Base-by-base conservation (phyloP, 1,139 yeast species). In the Hyphopichia buzzinii region DNA sequence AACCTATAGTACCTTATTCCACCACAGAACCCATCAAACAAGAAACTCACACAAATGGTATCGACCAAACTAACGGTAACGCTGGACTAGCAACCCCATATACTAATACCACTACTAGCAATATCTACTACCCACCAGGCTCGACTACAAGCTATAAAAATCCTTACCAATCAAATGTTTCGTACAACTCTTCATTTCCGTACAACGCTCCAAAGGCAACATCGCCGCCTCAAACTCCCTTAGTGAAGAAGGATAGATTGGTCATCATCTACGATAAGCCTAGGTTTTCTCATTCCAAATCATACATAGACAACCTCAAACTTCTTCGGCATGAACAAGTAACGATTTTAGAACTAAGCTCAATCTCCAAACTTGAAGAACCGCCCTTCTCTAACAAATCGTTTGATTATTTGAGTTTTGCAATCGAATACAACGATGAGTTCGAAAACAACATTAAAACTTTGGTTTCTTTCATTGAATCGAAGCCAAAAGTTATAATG, bases 251-350 rank as follows among this genome's bases (percentile, higher is more conserved):
- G 17, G 48, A 48, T 27, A 47, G 69, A 26, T 44, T 66, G n/a
- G 60, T 65, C 7, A 39, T 67, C 8, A 32, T 64, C 14, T 59
- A 60, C 35, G 71, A 61, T 37, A 50, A 54, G 34, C 69, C 68
- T 4, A 51, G 55, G 23, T 58, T 50, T 41, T 48, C 54, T 31
- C 66, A 59, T 37, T 55, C 61, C 40, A 59, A 55, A 28, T 49
- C 51, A 47, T 58, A 53, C 31, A 38, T 62, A 35, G 52, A 59
- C 19, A 62, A 60, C 30, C 44, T 57, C 16, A 44, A 59, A 26
- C 55, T 48, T 27, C 35, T 44, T 14, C 47, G 48, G 2, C 37
- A 48, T 23, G 59, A 55, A 29, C 41, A 40, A 15, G 49, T 56
- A 8, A 49, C 57, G 1, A 48, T 53, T 8, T 33, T 57, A 6